Evolutionary conservation across 2,329 filamentous ascomycete species (phyloP).

Genomic region (Xylariaceae sp.): DNA sequence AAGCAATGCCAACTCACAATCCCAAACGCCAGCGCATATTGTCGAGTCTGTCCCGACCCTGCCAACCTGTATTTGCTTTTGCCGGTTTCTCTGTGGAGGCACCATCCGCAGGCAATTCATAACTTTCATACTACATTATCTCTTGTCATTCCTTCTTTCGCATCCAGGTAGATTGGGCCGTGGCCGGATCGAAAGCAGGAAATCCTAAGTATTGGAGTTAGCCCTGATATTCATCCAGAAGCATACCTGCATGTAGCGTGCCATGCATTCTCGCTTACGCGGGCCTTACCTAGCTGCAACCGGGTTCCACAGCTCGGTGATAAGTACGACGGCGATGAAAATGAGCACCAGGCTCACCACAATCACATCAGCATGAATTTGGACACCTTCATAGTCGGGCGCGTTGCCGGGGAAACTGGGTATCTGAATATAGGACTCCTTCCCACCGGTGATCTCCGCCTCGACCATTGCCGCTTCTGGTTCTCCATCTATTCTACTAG

Average conservation of each 20-base stretch:
- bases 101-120: background rate
- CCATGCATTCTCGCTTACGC: background rate
- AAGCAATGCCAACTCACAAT: slow-evolving; percentile 18
- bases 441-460: slow-evolving; percentile 29
- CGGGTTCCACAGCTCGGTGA: slow-evolving; percentile 26
- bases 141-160: slow-evolving; percentile 14
- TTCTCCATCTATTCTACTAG: slow-evolving; percentile 23
- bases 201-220: slow-evolving; percentile 21
- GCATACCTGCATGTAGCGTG: background rate
- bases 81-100: slow-evolving; percentile 3
- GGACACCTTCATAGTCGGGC: slow-evolving; percentile 27
- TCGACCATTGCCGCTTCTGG: slow-evolving; percentile 29
- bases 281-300: slow-evolving; percentile 24
- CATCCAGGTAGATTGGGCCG: slow-evolving; percentile 27
- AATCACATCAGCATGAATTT: slow-evolving; percentile 27
- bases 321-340: slow-evolving; percentile 21
- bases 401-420: slow-evolving; percentile 28
- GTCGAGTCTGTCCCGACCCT: slow-evolving; percentile 14
- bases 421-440: slow-evolving; percentile 26
- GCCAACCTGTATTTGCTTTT: slow-evolving; percentile 8
- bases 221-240: background rate
- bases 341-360: slow-evolving; percentile 26
- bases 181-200: slow-evolving; percentile 15
- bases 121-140: background rate
- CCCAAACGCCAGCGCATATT: slow-evolving; percentile 19